Percentiles rank a stretch among this genome's conserved stretches.
phyloP scores from a whole-genome alignment of 2,329 filamentous ascomycete species.

The Colletotrichum truncatum region DNA sequence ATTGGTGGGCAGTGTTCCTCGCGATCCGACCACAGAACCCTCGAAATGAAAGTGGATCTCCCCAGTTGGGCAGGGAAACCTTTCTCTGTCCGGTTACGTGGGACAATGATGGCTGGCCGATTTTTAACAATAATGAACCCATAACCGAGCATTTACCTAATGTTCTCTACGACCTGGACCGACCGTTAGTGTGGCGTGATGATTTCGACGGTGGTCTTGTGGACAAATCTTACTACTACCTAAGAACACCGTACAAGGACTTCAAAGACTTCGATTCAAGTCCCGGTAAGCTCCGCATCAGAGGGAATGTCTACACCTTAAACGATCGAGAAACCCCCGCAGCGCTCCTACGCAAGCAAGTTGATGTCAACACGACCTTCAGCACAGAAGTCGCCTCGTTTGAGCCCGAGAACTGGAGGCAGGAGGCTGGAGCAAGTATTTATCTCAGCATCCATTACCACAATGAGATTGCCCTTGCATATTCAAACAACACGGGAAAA shows the following conservation, averaged over 20 bases:
- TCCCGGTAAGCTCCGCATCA: slow-evolving; percentile 22
- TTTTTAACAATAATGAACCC: slow-evolving; percentile 26
- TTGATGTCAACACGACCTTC: slow-evolving; percentile 29
- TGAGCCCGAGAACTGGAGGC: slow-evolving; percentile 8
- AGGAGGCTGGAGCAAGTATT: slow-evolving; percentile 27
- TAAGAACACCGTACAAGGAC: slow-evolving; percentile 29
- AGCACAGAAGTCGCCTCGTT: slow-evolving; percentile 28
- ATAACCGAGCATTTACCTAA: slow-evolving; percentile 21
- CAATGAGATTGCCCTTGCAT: slow-evolving; percentile 24
- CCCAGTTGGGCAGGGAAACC: slow-evolving; percentile 29
- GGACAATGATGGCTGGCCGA: slow-evolving; percentile 27
- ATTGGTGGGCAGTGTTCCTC: slow-evolving; percentile 32
- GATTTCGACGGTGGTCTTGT: slow-evolving; percentile 27
- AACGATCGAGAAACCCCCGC: slow-evolving; percentile 28
- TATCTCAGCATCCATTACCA: slow-evolving; percentile 32
- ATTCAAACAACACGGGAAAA: slow-evolving; percentile 9
- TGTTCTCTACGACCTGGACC: slow-evolving; percentile 26
- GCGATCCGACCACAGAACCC: slow-evolving; percentile 28
- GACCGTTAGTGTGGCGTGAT: slow-evolving; percentile 24
- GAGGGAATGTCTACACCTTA: slow-evolving; percentile 27
- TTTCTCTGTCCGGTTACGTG: slow-evolving; percentile 29
- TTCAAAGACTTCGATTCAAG: slow-evolving; percentile 27
- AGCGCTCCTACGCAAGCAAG: slow-evolving; percentile 28
- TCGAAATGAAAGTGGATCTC: slow-evolving; percentile 11
- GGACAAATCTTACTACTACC: slow-evolving; percentile 29